Evolutionary conservation across 225 moss, liverwort and hornwort genomes (phyloP).

Genomic region (Bryum argenteum): DNA sequence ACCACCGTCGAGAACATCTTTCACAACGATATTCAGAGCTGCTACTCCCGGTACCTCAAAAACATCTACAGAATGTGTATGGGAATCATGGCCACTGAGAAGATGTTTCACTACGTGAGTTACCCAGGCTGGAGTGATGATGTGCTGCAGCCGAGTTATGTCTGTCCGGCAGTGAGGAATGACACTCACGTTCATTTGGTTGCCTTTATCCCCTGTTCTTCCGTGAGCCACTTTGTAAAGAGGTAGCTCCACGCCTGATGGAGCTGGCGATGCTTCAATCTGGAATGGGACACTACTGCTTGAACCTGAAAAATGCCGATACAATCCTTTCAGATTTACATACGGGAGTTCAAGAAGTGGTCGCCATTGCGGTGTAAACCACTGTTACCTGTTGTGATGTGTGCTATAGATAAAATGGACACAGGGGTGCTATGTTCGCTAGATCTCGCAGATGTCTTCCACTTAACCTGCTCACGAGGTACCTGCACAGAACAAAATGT

Average conservation of each 20-base stretch:
- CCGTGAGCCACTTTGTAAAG: constrained; percentile 75
- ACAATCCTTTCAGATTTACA: background rate
- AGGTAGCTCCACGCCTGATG: constrained; percentile 60
- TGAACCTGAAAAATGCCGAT: constrained; percentile 21
- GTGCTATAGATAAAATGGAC: background rate
- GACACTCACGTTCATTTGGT: constrained; percentile 70
- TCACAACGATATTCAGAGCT: constrained; percentile 71
- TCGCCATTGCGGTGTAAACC: background rate
- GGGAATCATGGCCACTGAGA: constrained; percentile 1
- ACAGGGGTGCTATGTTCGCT: constrained; percentile 6
- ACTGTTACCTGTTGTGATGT: constrained; percentile 21
- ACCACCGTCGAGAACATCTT: constrained; percentile 73
- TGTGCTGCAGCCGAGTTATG: constrained; percentile 47
- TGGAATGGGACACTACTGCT: constrained; percentile 9
- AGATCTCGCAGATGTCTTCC: constrained; percentile 44
- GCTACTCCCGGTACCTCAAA: constrained; percentile 63
- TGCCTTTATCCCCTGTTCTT: constrained; percentile 85
- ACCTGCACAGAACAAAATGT: constrained; percentile 40
- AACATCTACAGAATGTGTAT: constrained; percentile 48
- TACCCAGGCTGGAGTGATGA: constrained; percentile 63
- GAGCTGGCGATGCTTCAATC: constrained; percentile 47
- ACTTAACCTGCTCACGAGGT: constrained; percentile 52
- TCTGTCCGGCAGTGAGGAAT: constrained; percentile 72
- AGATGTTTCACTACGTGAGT: constrained; percentile 43
- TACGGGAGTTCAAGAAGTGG: background rate